Percentiles rank a stretch among this genome's conserved stretches.
Conservation (phyloP, 257 asterid species). For the Cordia subcordata region DNA sequence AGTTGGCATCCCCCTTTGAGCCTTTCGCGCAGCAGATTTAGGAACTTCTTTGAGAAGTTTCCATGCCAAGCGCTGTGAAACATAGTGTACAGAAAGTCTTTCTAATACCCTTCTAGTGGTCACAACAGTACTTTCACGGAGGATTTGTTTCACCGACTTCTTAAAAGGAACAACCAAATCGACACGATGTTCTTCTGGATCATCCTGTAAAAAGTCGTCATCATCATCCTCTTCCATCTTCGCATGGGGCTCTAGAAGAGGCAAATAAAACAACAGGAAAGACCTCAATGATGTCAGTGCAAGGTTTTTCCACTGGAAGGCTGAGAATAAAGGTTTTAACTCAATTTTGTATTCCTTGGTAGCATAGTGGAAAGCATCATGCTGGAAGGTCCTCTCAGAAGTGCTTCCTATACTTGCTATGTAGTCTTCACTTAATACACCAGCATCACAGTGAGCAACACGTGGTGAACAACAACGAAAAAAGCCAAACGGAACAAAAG, state of each 20-base stretch:
- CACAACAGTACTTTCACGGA: conserved; percentile 75
- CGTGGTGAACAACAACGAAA: conserved; percentile 39
- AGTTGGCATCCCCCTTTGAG: conserved; percentile 63
- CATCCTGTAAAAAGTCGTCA: conserved; percentile 60
- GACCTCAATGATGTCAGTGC: conserved; percentile 73
- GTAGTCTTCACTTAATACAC: conserved; percentile 51
- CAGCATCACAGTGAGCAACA: conserved; percentile 69
- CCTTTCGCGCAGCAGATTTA: conserved; percentile 85
- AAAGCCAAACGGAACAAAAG: conserved; percentile 47
- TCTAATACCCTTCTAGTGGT: conserved; percentile 83
- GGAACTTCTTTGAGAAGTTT: conserved; percentile 95
- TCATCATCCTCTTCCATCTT: conserved; percentile 56
- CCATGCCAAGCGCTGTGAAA: conserved; percentile 90
- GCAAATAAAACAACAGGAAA: conserved; percentile 69
- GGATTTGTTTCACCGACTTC: conserved; percentile 81
- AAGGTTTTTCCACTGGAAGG: conserved; percentile 76
- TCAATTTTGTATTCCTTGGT: conserved; percentile 60
- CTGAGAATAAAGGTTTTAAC: conserved; percentile 74
- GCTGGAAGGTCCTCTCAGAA: conserved; percentile 32
- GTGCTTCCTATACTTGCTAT: conserved; percentile 27
- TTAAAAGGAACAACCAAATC: conserved; percentile 80
- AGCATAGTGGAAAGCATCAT: conserved; percentile 30
- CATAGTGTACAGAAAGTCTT: conserved; percentile 74
- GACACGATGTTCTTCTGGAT: conserved; percentile 34
- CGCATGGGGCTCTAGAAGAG: conserved; percentile 74